Base-by-base conservation (phyloP, 1,284 basidiomycete species). In the Rhodotorula sp. region DNA sequence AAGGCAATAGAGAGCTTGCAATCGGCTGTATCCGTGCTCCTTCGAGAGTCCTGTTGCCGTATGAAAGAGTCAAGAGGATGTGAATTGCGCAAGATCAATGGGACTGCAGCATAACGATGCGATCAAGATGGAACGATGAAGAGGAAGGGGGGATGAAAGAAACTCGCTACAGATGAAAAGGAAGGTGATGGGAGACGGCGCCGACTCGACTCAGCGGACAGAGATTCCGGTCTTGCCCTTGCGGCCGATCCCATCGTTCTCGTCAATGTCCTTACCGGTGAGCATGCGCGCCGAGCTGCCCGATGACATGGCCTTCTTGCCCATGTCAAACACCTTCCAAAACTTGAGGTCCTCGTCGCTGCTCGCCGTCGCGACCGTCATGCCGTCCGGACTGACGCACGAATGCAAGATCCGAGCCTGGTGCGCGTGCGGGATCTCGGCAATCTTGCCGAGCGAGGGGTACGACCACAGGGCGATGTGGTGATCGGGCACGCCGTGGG, bases 271-370 rank as follows among this genome's bases (percentile, higher is more conserved):
- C 64, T 73, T 69, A 7, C 58, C 71, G 8, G 69, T 54, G 26
- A 74, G 64, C 69, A 64, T 68, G 23, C 67, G 49, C 34, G 57
- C 43, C 19, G 63, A 59, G 3, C 58, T 66, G 3, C 61, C 69
- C 21, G 52, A 66, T 18, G 52, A 66, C 45, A 28, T 60, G 21
- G 63, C 69, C 74, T 68, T 79, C 67, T 58, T 74, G 69, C 57
- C 79, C 52, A 66, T 28, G 63, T 81, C 81, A 72, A 81, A 81
- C 34, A 81, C 73, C 71, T 79, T 85, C 91, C 91, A 93, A 81
- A 94, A 93, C 83, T 97, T 97, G 77, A 97, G 84, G 79, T 93
- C 94, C 84, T 97, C 94, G 79, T 97, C 95, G 0, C 90, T 90
- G 1, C 92, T 92, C 23, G 90, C 92, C 0, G 94, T 97, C 74